Evolutionary conservation across 129 eudicot species (phyloP), one percentile per base, ranked within the genome.

Genomic region (Erigeron canadensis): DNA sequence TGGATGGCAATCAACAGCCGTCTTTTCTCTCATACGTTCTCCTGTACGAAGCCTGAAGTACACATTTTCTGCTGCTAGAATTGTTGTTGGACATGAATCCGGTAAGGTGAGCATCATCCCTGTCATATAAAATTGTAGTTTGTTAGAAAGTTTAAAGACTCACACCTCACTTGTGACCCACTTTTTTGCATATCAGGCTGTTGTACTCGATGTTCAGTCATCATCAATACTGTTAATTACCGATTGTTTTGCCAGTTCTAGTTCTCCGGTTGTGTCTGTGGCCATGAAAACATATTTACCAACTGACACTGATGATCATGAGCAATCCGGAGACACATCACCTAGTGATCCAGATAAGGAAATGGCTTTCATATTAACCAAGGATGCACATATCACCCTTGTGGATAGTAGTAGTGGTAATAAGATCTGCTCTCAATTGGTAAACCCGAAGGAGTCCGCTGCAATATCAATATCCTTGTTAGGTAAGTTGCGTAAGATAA

Each of bases 31-130:
- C 65, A 72, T 89, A 37, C 67, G 72, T 60, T 88, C 97, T 81
- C 95, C 94, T 0, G 89, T 95, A 57, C 74, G 81, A 70, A 82
- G 72, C 82, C 83, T 95, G 22, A 80, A 79, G 44, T 88, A 68
- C 70, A 57, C 79, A 70, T 47, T 72, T 61, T 82, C 82, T 73
- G 99, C 91, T 73, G 86, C 79, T 83, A 88, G 86, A 84, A 86
- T 90, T 79, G 87, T 85, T 63, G 85, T 84, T 48, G 99, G 97
- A 59, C 85, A 73, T 76, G 96, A 88, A 79, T 80, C 81, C 75
- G 95, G 99, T 61, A 91, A 80, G 83, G 99, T 88, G 71, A 79
- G 82, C 68, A 48, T 71, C 39, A 67, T n/a, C 38, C 9, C 54
- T 15, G 54, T 38, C 41, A 13, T 10, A 37, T 21, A 34, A 45